A percentile compares a stretch with the other conserved stretches of the same genome.
Conservation (phyloP, 371 early-diverging fungal species). For the Chytridium lagenaria region DNA sequence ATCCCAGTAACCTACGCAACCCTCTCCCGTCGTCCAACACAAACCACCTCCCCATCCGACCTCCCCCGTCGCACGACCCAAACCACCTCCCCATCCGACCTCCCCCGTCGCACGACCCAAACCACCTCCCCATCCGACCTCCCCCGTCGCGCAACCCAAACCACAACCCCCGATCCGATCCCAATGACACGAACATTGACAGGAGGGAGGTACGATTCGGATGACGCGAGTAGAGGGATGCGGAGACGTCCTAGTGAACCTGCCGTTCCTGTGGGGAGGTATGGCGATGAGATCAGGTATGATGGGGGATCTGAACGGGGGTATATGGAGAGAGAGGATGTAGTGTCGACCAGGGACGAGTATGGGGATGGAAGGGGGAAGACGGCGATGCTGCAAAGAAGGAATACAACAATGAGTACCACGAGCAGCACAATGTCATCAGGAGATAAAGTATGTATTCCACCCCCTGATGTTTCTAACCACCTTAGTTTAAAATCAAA, state of each 20-base stretch:
- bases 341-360: background rate
- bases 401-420: conserved; percentile 5
- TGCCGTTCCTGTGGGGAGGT: too few species aligned
- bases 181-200: too few species aligned
- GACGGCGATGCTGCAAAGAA: conserved; percentile 3
- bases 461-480: too few species aligned
- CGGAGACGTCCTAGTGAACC: background rate
- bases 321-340: conserved; percentile 1
- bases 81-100: too few species aligned
- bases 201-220: background rate
- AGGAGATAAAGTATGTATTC: conserved; percentile 4
- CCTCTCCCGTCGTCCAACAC: conserved; percentile 16
- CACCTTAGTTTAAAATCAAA: conserved; percentile 72
- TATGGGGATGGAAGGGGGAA: background rate
- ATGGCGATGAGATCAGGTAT: too few species aligned
- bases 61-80: background rate
- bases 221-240: too few species aligned
- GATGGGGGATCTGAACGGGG: too few species aligned
- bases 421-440: background rate
- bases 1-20: background rate
- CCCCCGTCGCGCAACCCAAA: too few species aligned
- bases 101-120: too few species aligned
- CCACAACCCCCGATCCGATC: too few species aligned
- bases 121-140: too few species aligned
- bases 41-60: too few species aligned